These are phyloP conservation scores for Mortierella sp. DNA, from an alignment of 371 early-diverging fungal species.

Conservation along the genomic window DNA sequence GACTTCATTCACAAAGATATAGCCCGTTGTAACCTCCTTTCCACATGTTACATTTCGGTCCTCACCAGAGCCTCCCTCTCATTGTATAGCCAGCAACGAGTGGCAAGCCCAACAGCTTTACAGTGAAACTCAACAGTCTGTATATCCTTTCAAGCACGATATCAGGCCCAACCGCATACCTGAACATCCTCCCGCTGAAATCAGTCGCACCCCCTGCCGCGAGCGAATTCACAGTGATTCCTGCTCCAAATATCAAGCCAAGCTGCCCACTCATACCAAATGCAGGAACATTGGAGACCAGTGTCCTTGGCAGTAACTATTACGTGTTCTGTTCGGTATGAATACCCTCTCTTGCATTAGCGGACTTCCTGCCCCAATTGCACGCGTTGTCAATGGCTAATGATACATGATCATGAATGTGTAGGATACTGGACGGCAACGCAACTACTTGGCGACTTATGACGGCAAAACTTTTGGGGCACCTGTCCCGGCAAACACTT, in stretches of 20 bases:
- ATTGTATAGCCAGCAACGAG: slow-evolving; percentile 5
- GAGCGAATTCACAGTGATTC: background rate
- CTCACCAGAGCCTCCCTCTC: too few species aligned
- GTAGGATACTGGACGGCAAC: background rate
- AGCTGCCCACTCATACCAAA: background rate
- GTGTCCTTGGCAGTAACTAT: slow-evolving; percentile 7
- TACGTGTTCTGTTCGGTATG: slow-evolving; percentile 18
- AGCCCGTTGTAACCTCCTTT: background rate
- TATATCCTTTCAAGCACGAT: slow-evolving; percentile 6
- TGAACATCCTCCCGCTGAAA: slow-evolving; percentile 16
- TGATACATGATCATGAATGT: too few species aligned
- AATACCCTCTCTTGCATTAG: too few species aligned
- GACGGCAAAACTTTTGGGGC: slow-evolving; percentile 9
- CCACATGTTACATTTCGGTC: background rate
- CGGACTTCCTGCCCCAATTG: too few species aligned
- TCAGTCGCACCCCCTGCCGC: slow-evolving; percentile 5
- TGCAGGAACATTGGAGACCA: background rate
- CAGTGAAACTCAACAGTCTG: slow-evolving; percentile 4
- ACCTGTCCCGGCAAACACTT: background rate
- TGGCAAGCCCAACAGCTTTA: slow-evolving; percentile 1
- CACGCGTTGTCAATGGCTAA: too few species aligned
- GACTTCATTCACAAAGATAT: too few species aligned
- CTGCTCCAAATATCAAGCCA: background rate
- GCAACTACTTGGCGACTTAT: slow-evolving; percentile 6
- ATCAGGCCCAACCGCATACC: background rate